Evolutionary conservation across 192 early-diverging fungal genomes (phyloP), one percentile per base, ranked within the genome.

Genomic region (Podila clonocystis): DNA sequence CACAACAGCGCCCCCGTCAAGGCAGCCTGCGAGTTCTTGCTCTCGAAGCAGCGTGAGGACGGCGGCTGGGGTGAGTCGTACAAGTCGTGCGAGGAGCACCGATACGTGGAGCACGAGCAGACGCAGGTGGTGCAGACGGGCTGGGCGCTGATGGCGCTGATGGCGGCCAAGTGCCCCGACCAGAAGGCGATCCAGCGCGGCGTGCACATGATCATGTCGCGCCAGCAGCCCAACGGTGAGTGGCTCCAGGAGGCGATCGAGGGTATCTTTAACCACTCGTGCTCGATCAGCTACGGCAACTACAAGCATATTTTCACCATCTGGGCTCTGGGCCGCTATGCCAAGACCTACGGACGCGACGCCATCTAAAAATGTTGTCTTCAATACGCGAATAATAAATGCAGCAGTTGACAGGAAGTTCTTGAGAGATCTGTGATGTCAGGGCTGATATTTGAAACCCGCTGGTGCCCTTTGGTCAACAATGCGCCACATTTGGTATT

Each of bases 21-120:
- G 72, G 85, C 85, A 38, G 98, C 91, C 2, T 99, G 98, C 74
- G 93, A 96, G n/a, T 98, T 98, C 75, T 65, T 99, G 61, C 83
- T 97, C 26, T 89, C 92, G 11, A 94, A 94, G 65, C 98, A 99
- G 88, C 87, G 90, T 58, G 80, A 63, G 15, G 98, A 99, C 73
- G 98, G 98, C 68, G 98, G 98, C 6, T 99, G 98, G 98, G 98
- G 98, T 68, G 98, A 99, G 84, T 83, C 90, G 15, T 99, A 96
- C 86, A 92, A 95, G 88, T 90, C 94, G 4, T 96, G 93, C 69
- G 95, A 95, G 73, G 75, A 82, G 9, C 84, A 72, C 72, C 88
- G 82, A 2, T 97, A 91, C 63, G 72, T 87, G 36, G 85, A 90
- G 49, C 90, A 93, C 63, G 80, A 82, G n/a, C 59, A 88, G 30